These are phyloP conservation scores for Kalmusia sp. DNA, from an alignment of 2,329 filamentous ascomycete species.

Conservation along the genomic window DNA sequence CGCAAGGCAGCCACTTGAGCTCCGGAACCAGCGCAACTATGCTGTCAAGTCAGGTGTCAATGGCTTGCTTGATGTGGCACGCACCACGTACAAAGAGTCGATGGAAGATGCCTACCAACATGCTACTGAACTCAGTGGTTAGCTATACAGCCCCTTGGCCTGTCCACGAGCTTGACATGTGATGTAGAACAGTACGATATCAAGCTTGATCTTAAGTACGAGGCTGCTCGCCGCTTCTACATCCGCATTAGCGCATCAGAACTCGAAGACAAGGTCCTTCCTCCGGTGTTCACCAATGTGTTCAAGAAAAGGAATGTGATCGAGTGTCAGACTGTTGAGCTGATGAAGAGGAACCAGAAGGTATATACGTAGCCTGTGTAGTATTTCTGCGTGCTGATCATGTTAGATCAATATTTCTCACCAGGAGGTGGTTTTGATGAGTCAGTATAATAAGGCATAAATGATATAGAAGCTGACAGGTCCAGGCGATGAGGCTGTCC, in stretches of 20 bases:
- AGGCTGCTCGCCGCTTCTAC: slow-evolving; percentile 80
- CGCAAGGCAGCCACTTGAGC: slow-evolving; percentile 78
- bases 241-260: slow-evolving; percentile 70
- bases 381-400: slow-evolving; percentile 35
- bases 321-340: slow-evolving; percentile 85
- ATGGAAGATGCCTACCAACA: slow-evolving; percentile 79
- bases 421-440: slow-evolving; percentile 82
- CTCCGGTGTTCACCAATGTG: slow-evolving; percentile 78
- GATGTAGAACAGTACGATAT: slow-evolving; percentile 60
- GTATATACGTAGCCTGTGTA: slow-evolving; percentile 12
- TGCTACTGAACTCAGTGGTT: slow-evolving; percentile 71
- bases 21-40: slow-evolving; percentile 89
- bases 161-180: slow-evolving; percentile 11
- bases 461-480: not conserved
- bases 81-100: slow-evolving; percentile 88
- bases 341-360: slow-evolving; percentile 77
- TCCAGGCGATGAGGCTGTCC: slow-evolving; percentile 70
- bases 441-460: slow-evolving; percentile 39
- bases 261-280: slow-evolving; percentile 66
- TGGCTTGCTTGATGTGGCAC: slow-evolving; percentile 84
- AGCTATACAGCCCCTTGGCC: slow-evolving; percentile 14
- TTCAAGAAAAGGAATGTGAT: slow-evolving; percentile 75
- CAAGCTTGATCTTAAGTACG: slow-evolving; percentile 73
- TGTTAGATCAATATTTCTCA: slow-evolving; percentile 77
- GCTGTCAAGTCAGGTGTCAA: slow-evolving; percentile 87